Evolutionary conservation across 805 yeast species (phyloP).

Genomic region (Barnettozyma populi): DNA sequence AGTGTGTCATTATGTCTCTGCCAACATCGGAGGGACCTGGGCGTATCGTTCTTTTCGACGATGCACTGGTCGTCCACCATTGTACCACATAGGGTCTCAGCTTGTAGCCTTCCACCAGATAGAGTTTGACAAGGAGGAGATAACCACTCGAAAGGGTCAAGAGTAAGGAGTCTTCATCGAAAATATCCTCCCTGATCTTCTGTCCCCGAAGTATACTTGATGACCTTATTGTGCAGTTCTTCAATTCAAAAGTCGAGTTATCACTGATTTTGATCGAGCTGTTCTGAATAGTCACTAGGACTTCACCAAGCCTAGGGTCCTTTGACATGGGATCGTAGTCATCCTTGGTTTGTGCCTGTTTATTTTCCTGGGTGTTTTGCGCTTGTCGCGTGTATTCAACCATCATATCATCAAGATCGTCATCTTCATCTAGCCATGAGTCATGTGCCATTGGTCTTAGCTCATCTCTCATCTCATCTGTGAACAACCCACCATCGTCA

Average conservation of each 20-base stretch:
- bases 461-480: constrained; percentile 19
- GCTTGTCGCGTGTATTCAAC: background rate
- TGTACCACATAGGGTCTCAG: constrained; percentile 40
- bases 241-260: constrained; percentile 10
- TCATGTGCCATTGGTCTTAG: constrained; percentile 20
- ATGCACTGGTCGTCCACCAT: constrained; percentile 38
- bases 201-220: constrained; percentile 16
- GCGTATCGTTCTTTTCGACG: constrained; percentile 10
- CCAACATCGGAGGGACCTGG: constrained; percentile 22
- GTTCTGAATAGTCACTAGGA: constrained; percentile 12
- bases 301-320: constrained; percentile 6
- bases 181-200: constrained; percentile 1
- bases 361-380: background rate
- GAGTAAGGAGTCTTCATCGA: constrained; percentile 34
- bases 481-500: constrained; percentile 14
- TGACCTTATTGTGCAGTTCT: constrained; percentile 13
- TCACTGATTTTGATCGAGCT: constrained; percentile 16
- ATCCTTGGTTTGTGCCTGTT: constrained; percentile 15
- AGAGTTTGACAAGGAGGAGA: constrained; percentile 35
- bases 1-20: constrained; percentile 29
- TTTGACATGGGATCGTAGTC: constrained; percentile 10
- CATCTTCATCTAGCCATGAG: constrained; percentile 18
- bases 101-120: constrained; percentile 11
- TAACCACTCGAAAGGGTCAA: constrained; percentile 35
- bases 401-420: constrained; percentile 19